A percentile compares a stretch with the other conserved stretches of the same genome.
Conservation (phyloP, 768 basidiomycete genomes). For the Kwoniella sp. region DNA sequence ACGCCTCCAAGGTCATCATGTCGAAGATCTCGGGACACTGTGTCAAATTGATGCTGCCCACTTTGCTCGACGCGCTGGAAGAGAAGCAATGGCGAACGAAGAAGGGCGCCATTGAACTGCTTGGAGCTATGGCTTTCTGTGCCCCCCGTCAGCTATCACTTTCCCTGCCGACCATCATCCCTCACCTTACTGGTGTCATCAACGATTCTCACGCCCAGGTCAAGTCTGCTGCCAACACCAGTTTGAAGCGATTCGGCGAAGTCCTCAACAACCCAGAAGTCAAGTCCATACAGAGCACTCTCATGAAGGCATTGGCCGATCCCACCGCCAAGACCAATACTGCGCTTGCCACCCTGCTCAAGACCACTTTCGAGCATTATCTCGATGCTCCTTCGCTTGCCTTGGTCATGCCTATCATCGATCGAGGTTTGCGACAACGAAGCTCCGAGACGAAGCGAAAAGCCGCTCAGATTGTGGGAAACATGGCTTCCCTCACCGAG, state of each 20-base stretch:
- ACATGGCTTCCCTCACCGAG: slow-evolving; percentile 58
- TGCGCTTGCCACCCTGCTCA: slow-evolving; percentile 78
- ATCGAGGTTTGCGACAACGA: slow-evolving; percentile 84
- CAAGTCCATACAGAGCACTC: slow-evolving; percentile 76
- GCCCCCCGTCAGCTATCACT: slow-evolving; percentile 90
- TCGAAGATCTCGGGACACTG: slow-evolving; percentile 82
- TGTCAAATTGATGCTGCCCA: slow-evolving; percentile 89
- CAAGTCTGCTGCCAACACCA: slow-evolving; percentile 83
- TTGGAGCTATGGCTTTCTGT: slow-evolving; percentile 97
- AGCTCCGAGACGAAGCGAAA: slow-evolving; percentile 92
- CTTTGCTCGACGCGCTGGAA: slow-evolving; percentile 80
- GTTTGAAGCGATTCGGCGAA: slow-evolving; percentile 95
- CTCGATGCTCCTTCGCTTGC: slow-evolving; percentile 96
- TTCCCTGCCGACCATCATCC: slow-evolving; percentile 93
- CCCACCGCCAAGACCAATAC: slow-evolving; percentile 76
- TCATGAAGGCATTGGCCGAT: slow-evolving; percentile 93
- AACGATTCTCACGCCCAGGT: slow-evolving; percentile 99
- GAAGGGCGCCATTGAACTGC: slow-evolving; percentile 85
- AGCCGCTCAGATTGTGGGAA: slow-evolving; percentile 96
- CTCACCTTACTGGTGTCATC: slow-evolving; percentile 85
- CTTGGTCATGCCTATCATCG: slow-evolving; percentile 90
- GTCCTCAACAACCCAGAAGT: slow-evolving; percentile 98
- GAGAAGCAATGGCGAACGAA: slow-evolving; percentile 99
- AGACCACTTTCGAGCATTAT: slow-evolving; percentile 95
- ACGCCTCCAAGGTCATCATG: slow-evolving; percentile 92